Evolutionary conservation across 148 eudicot species (phyloP), one percentile per base, ranked within the genome.

Genomic region (Heliosperma pusillum): DNA sequence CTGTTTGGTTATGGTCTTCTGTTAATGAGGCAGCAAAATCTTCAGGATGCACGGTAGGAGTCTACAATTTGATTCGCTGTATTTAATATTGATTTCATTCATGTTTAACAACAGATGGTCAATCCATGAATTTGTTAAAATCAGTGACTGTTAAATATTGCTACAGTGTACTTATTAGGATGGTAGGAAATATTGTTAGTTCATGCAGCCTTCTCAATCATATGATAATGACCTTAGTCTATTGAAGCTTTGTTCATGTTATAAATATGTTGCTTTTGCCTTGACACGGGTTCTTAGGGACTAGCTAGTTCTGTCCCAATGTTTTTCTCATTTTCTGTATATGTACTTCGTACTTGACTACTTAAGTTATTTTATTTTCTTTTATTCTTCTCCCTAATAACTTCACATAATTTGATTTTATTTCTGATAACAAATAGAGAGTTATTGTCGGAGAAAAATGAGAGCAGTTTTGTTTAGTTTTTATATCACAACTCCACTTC

Each of bases 1-100:
- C 90, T 92, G 74, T 95, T 90, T 80, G 91, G 96, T 44, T 92
- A 92, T 85, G 98, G 98, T 21, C 92, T 95, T 79, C 74, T 95
- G 77, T 82, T 91, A 79, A 92, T 90, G 96, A 92, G 89, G 88
- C 97, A 91, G 86, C 85, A 92, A 30, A 95, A 92, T 82, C 88
- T 95, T 59, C 98, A 92, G 80, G 98, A 92, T 71, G 98, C 98
- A 74, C 81, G 98, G 98, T 94, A 86, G 16, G 66, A 25, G 6
- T 61, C 77, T 27, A 22, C n/a, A 36, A 61, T 61, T n/a, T 60
- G 6, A 4, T 69, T 24, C 16, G 17, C 0, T 29, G 59, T 68
- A 30, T 19, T 11, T 40, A n/a, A 1, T 1, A 7, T 21, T 25
- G 42, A 40, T 44, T 45, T 24, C 80, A 58, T 22, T 19, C 25